A percentile compares a stretch with the other conserved stretches of the same genome.
Evolutionary conservation across 164 flowering plant species (phyloP).

Genomic region (Echeveria elegans): DNA sequence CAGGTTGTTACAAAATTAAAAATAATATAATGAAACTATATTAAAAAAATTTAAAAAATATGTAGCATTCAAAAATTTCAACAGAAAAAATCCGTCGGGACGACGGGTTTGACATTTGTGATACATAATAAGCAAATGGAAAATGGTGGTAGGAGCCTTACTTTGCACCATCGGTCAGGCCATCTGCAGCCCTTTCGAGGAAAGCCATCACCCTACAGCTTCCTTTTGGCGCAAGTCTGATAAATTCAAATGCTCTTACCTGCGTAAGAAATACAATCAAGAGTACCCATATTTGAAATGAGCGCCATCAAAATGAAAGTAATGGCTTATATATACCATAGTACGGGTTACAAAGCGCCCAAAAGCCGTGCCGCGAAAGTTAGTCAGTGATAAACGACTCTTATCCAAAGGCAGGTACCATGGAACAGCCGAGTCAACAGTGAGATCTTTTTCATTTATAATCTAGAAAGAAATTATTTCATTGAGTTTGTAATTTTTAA

Average conservation of each 20-base stretch:
- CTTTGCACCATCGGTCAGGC: constrained; percentile 86
- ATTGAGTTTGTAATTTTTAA: background rate
- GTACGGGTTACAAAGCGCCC: constrained; percentile 78
- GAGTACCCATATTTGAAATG: no score
- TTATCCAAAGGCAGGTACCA: constrained; percentile 88
- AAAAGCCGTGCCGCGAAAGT: constrained; percentile 67
- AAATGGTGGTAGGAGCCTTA: constrained; percentile 21
- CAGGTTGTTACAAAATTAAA: no score
- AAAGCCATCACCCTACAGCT: no score
- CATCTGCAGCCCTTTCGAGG: constrained; percentile 88
- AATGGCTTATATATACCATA: constrained; percentile 50
- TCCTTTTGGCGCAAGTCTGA: no score
- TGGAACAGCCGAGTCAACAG: constrained; percentile 62
- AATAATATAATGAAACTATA: no score
- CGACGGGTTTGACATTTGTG: no score
- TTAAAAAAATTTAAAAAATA: no score
- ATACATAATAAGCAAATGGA: no score
- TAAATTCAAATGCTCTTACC: constrained; percentile 69
- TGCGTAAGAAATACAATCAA: constrained; percentile 18
- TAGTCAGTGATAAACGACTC: constrained; percentile 57
- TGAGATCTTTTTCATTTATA: constrained; percentile 90
- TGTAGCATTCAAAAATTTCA: no score
- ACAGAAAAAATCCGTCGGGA: no score
- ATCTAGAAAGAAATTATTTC: constrained; percentile 34
- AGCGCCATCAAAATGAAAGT: background rate